These are phyloP conservation scores for Sporothrix sp. DNA, from an alignment of 2,329 filamentous ascomycete genomes.

Conservation along the genomic window DNA sequence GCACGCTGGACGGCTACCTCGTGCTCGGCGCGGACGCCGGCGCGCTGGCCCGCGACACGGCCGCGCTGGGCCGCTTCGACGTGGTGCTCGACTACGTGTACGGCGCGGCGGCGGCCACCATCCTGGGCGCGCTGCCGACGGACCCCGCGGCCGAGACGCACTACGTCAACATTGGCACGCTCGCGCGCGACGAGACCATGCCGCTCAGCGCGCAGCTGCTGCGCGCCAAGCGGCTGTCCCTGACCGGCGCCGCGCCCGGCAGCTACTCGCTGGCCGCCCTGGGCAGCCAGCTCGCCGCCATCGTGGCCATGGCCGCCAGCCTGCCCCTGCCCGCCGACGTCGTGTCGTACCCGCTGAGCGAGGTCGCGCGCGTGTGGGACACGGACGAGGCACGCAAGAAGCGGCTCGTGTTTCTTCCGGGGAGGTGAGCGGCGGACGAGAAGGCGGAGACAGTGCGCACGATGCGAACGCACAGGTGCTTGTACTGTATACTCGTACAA, in stretches of 20 bases:
- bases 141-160: constrained; percentile 30
- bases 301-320: constrained; percentile 8
- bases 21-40: constrained; percentile 32
- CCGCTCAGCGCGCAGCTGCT: constrained; percentile 34
- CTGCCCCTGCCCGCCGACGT: constrained; percentile 11
- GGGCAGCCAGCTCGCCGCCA: constrained; percentile 20
- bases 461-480: no score
- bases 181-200: constrained; percentile 30
- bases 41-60: constrained; percentile 35
- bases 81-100: constrained; percentile 50
- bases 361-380: constrained; percentile 10
- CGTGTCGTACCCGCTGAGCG: constrained; percentile 9
- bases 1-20: constrained; percentile 37
- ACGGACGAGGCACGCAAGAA: constrained; percentile 15
- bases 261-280: constrained; percentile 30
- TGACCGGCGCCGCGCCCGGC: constrained; percentile 37
- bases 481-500: not conserved
- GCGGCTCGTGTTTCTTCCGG: constrained; percentile 13
- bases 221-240: constrained; percentile 38
- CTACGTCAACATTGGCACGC: constrained; percentile 42
- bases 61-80: constrained; percentile 36
- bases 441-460: not conserved
- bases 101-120: constrained; percentile 33
- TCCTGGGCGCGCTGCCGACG: constrained; percentile 38
- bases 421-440: not conserved